Base-by-base conservation (phyloP, 2,329 filamentous ascomycete species). In the Microthyrium microscopicum region DNA sequence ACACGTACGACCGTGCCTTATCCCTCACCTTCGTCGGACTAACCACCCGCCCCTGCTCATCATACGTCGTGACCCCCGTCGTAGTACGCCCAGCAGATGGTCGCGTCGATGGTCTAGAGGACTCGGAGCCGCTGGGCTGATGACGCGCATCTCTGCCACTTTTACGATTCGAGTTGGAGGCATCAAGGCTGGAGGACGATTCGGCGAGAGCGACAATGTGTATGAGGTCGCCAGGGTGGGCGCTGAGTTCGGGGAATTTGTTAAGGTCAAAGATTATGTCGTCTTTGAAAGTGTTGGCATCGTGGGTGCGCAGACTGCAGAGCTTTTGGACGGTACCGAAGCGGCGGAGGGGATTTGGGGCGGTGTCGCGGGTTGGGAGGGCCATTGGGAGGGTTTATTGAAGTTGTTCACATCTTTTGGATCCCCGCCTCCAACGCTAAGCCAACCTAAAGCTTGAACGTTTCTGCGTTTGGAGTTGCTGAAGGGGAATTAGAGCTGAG, bases 251-350 rank as follows among this genome's bases (percentile, higher is more conserved):
- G 34, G 71, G 68, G 38, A 87, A 70, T 12, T 75, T 64, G 36
- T 80, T 73, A 37, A 77, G 64, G 49, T 87, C 89, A 46, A 91
- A 66, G 16, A 89, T 62, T 28, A 89, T 74, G 44, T 87, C 81
- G 46, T 91, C 80, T 37, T 68, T 69, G 6, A 77, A 74, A 46
- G 84, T 77, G 26, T 68, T 72, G 42, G 91, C 81, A 50, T 85
- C 79, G 43, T 71, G 66, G 5, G 67, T 62, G 62, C 65, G 69
- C 11, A 70, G 50, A 3, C 59, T 60, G 44, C 63, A 68, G 5
- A 57, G 36, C 34, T 55, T 57, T 31, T 56, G 55, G 35, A 56
- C n/a, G 27, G n/a, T n/a, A n/a, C n/a, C n/a, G n/a, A n/a, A n/a
- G n/a, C n/a, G n/a, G n/a, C n/a, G n/a, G n/a, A n/a, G n/a, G n/a